A percentile compares a stretch with the other conserved stretches of the same genome.
Evolutionary conservation across 2,329 filamentous ascomycete species (phyloP).

Genomic region (Hypoxylon sp.): DNA sequence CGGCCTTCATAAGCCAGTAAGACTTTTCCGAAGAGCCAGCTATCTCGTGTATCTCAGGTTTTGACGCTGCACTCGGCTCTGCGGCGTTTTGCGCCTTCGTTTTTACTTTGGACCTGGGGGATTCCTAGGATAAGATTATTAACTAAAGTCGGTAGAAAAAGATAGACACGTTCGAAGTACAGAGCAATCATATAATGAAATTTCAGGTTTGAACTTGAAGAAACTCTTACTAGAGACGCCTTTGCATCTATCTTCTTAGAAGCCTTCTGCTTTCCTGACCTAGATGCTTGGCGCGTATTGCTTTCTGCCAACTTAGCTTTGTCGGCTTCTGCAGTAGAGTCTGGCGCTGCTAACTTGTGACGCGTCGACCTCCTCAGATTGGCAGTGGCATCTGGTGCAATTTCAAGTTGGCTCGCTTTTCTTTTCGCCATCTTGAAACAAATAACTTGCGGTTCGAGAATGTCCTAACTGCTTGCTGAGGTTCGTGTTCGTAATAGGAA

Average conservation of each 20-base stretch:
- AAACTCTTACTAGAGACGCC: slow-evolving; percentile 24
- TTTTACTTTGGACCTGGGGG: slow-evolving; percentile 22
- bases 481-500: neutral
- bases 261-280: slow-evolving; percentile 16
- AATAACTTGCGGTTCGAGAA: neutral
- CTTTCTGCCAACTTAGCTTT: slow-evolving; percentile 7
- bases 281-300: slow-evolving; percentile 9
- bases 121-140: slow-evolving; percentile 22
- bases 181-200: neutral
- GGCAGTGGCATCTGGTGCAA: slow-evolving; percentile 24
- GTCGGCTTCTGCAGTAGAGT: slow-evolving; percentile 16
- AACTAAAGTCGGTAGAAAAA: slow-evolving; percentile 7
- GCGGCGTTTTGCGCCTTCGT: slow-evolving; percentile 27
- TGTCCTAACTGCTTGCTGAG: neutral
- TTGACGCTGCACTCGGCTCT: slow-evolving; percentile 28
- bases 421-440: slow-evolving; percentile 46
- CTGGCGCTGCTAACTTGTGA: slow-evolving; percentile 37
- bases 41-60: slow-evolving; percentile 24
- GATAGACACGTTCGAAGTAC: neutral
- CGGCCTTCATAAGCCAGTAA: slow-evolving; percentile 89
- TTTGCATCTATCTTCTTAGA: slow-evolving; percentile 16
- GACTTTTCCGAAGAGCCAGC: slow-evolving; percentile 47
- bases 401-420: slow-evolving; percentile 41
- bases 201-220: neutral
- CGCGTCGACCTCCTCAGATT: slow-evolving; percentile 47